Evolutionary conservation across 2,329 filamentous ascomycete genomes (phyloP).

Genomic region (Penicillium sp.): DNA sequence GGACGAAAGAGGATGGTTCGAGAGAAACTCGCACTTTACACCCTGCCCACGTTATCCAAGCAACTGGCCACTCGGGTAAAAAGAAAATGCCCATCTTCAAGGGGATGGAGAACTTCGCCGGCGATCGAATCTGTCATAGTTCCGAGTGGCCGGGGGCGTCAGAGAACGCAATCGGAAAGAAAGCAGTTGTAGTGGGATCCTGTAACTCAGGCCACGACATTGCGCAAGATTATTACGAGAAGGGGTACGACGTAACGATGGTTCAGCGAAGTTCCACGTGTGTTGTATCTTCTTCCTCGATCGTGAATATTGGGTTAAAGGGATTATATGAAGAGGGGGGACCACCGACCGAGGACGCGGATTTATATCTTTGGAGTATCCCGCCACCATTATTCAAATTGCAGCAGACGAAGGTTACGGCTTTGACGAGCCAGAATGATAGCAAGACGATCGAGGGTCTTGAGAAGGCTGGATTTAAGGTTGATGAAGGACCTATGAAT

Average conservation of each 20-base stretch:
- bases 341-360: conserved; percentile 68
- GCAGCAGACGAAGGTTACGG: conserved; percentile 55
- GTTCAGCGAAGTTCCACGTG: conserved; percentile 70
- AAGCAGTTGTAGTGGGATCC: conserved; percentile 68
- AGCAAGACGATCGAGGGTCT: conserved; percentile 50
- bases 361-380: conserved; percentile 62
- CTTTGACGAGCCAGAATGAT: conserved; percentile 40
- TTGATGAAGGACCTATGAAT: conserved; percentile 62
- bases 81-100: conserved; percentile 57
- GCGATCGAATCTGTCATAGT: conserved; percentile 64
- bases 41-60: conserved; percentile 68
- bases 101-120: conserved; percentile 60
- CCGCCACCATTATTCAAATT: conserved; percentile 66
- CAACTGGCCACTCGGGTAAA: conserved; percentile 71
- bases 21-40: conserved; percentile 59
- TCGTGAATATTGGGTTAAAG: conserved; percentile 58
- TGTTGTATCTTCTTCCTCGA: conserved; percentile 62
- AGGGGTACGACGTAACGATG: conserved; percentile 70
- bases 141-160: conserved; percentile 62
- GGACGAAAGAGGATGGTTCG: conserved; percentile 42
- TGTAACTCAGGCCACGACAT: conserved; percentile 74
- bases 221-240: conserved; percentile 68
- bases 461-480: conserved; percentile 62
- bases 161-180: conserved; percentile 56
- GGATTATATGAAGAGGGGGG: conserved; percentile 53